A percentile compares a stretch with the other conserved stretches of the same genome.
These are phyloP conservation scores for Nicotiana benthamiana DNA, from an alignment of 257 asterid genomes.

Conservation along the genomic window DNA sequence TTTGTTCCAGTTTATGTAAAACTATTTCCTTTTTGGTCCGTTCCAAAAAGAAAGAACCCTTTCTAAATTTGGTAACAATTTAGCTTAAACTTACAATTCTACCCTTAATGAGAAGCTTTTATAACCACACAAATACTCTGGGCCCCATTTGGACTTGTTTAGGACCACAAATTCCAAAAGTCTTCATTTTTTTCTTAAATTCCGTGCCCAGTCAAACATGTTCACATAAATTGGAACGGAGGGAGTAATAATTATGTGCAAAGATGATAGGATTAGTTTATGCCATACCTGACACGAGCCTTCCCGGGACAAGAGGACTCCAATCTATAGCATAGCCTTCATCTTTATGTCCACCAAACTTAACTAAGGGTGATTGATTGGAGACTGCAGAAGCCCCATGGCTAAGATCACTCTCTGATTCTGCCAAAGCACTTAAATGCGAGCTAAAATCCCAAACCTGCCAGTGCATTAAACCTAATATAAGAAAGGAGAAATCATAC, in stretches of 20 bases:
- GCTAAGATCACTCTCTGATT: slow-evolving; percentile 37
- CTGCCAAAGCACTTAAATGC: slow-evolving; percentile 61
- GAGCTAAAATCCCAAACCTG: slow-evolving; percentile 96
- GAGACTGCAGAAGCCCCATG: slow-evolving; percentile 33
- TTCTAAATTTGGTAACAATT: too few relatives aligned
- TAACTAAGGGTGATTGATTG: slow-evolving; percentile 67
- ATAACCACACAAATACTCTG: too few relatives aligned
- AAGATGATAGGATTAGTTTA: not conserved
- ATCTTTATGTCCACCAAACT: slow-evolving; percentile 79
- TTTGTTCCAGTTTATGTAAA: too few relatives aligned
- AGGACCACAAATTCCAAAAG: too few relatives aligned
- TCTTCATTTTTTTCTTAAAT: too few relatives aligned
- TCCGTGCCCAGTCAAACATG: too few relatives aligned
- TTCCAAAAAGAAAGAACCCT: too few relatives aligned
- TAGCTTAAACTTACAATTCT: too few relatives aligned
- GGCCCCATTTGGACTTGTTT: too few relatives aligned
- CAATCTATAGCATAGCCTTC: slow-evolving; percentile 97
- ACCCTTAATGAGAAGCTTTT: too few relatives aligned
- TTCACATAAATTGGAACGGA: too few relatives aligned
- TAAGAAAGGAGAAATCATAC: not conserved
- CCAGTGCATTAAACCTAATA: slow-evolving; percentile 8
- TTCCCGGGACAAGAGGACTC: slow-evolving; percentile 90
- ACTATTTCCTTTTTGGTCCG: too few relatives aligned
- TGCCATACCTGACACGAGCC: slow-evolving; percentile 67
- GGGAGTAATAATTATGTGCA: not conserved